Evolutionary conservation across 305 asterid genomes (phyloP), one percentile per base, ranked within the genome.

Genomic region (Fraxinus latifolia): DNA sequence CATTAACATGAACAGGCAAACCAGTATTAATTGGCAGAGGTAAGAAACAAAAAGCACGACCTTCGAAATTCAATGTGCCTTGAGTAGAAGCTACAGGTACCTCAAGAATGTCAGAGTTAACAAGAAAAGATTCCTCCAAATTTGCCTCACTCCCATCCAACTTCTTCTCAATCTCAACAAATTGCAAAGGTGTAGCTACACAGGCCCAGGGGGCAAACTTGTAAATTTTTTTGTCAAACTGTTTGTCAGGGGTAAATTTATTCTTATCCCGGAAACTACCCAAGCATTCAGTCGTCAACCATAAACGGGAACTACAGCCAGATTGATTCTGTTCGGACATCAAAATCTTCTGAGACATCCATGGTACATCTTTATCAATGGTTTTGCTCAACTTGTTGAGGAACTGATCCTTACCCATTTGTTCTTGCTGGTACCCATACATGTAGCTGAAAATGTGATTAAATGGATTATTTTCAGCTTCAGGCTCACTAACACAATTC

Each of bases 41-140:
- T 88, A 95, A 88, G 86, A 95, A 95, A 83, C 97, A 94, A 91
- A 94, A 95, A 36, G 99, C 99, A 68, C 96, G 98, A 68, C 99
- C 99, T 83, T 93, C 98, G 85, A 91, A 92, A 87, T 87, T 85
- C 76, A 80, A 79, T 37, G 82, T 79, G 79, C 80, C 89, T 82
- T 72, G 88, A 78, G 81, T 78, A 55, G 91, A 85, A 78, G 87
- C 87, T 78, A 74, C 78, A 76, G 92, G 89, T 65, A 55, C 79
- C 83, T 87, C 90, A 77, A 86, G 86, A 84, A 87, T 83, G 76
- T 88, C 93, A 83, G 92, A 88, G 74, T 85, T 70, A 90, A 83
- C 79, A 80, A 88, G 89, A 82, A 50, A 80, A 79, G 86, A 77
- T 65, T 79, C 88, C 76, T 84, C 93, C 65, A 76, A 42, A 82